Evolutionary conservation across 768 basidiomycete species (phyloP).

Genomic region (Tephrocybe sp.): DNA sequence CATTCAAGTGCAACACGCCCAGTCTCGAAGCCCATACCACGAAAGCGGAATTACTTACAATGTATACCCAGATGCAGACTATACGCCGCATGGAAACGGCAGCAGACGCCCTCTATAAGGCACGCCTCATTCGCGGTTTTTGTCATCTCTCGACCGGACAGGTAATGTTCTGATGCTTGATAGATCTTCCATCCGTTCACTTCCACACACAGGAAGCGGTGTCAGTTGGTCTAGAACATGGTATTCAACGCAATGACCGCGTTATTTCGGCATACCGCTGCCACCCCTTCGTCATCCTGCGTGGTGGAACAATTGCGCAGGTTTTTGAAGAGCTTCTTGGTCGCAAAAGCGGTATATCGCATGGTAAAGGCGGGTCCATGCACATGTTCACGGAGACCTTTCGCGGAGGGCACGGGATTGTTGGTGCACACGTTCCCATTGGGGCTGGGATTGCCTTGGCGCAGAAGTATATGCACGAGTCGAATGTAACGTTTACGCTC

Average conservation of each 20-base stretch:
- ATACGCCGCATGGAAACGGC: conserved; percentile 99
- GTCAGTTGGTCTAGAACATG: conserved; percentile 88
- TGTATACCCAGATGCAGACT: conserved; percentile 90
- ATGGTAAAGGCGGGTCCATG: conserved; percentile 99
- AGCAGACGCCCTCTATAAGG: conserved; percentile 94
- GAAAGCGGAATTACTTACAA: conserved; percentile 77
- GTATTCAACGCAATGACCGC: conserved; percentile 78
- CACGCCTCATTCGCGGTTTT: conserved; percentile 95
- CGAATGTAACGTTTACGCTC: conserved; percentile 84
- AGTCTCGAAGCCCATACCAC: conserved; percentile 77
- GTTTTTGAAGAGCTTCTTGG: conserved; percentile 92
- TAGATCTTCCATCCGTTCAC: neutral
- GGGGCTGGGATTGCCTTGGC: conserved; percentile 95
- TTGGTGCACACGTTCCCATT: conserved; percentile 95
- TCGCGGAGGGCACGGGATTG: conserved; percentile 98
- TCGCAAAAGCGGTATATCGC: conserved; percentile 87
- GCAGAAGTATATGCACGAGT: conserved; percentile 76
- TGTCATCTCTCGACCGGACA: conserved; percentile 99
- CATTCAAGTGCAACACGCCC: conserved; percentile 76
- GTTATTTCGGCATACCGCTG: conserved; percentile 98
- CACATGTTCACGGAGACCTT: conserved; percentile 97
- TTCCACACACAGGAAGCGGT: conserved; percentile 84
- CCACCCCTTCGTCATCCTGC: conserved; percentile 95
- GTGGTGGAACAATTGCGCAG: conserved; percentile 88
- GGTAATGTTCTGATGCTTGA: conserved; percentile 48